Evolutionary conservation across 2,329 filamentous ascomycete species (phyloP).

Genomic region (Fusarium liriodendri): DNA sequence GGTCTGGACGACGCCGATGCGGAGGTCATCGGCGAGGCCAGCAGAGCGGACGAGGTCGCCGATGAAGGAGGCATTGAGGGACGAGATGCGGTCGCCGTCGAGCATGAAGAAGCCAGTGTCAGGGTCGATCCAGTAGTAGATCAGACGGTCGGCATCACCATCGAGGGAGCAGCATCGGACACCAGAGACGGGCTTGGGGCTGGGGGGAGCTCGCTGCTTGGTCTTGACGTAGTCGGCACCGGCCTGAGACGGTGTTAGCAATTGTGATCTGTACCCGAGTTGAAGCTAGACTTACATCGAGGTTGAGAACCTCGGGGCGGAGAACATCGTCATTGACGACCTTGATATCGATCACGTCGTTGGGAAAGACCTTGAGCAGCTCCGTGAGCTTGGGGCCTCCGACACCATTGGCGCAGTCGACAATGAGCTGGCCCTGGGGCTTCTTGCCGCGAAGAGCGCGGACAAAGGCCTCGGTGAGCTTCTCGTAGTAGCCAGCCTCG

Average conservation of each 20-base stretch:
- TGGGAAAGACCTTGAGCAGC: constrained; percentile 84
- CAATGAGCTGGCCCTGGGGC: constrained; percentile 78
- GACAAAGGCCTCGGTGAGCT: constrained; percentile 86
- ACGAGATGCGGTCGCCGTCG: constrained; percentile 96
- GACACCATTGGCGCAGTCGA: constrained; percentile 97
- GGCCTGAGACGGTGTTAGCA: constrained; percentile 64
- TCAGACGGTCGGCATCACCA: constrained; percentile 93
- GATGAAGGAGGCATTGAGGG: constrained; percentile 92
- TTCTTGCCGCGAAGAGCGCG: constrained; percentile 83
- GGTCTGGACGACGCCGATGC: constrained; percentile 95
- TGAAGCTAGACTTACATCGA: constrained; percentile 72
- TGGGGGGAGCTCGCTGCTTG: constrained; percentile 88
- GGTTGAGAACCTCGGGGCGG: constrained; percentile 88
- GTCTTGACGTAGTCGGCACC: constrained; percentile 99
- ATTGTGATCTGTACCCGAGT: background rate
- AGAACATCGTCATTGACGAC: constrained; percentile 94
- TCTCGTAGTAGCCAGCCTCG: constrained; percentile 94
- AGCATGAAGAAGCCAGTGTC: constrained; percentile 89
- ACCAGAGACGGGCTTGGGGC: constrained; percentile 79
- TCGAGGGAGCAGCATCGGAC: constrained; percentile 92
- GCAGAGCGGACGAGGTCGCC: constrained; percentile 86
- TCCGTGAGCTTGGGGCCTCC: constrained; percentile 91
- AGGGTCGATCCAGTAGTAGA: constrained; percentile 92
- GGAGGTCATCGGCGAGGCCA: constrained; percentile 81
- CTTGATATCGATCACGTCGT: constrained; percentile 77